phyloP scores from a whole-genome alignment of 164 flowering plant genomes.

The Aristolochia fimbriata region DNA sequence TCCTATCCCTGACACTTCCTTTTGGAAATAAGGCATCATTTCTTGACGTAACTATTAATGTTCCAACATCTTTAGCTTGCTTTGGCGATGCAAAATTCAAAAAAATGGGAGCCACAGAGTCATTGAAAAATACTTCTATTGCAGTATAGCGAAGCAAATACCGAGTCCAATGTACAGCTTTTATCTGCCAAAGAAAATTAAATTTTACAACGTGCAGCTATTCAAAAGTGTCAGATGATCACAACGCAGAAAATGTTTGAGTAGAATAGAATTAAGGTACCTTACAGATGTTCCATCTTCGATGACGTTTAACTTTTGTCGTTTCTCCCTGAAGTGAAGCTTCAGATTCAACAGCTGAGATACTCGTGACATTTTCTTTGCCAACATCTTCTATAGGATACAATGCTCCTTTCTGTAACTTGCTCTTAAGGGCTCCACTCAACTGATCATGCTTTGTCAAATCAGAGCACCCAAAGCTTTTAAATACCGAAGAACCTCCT shows the following conservation, averaged over 20 bases:
- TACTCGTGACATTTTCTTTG: constrained; percentile 30
- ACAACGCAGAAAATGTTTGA: not conserved
- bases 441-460: constrained; percentile 31
- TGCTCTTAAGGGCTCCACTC: constrained; percentile 32
- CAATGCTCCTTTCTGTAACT: constrained; percentile 31
- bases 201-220: constrained; percentile 1
- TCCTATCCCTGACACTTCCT: constrained; percentile 62
- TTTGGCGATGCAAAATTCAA: constrained; percentile 74
- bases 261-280: constrained; percentile 20
- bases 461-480: constrained; percentile 28
- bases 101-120: constrained; percentile 80
- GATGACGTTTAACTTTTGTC: constrained; percentile 59
- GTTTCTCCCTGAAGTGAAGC: constrained; percentile 24
- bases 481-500: constrained; percentile 77
- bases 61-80: constrained; percentile 86
- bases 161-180: constrained; percentile 94
- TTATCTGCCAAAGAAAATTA: constrained; percentile 37
- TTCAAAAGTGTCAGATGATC: not conserved
- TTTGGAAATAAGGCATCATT: constrained; percentile 69
- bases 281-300: constrained; percentile 82
- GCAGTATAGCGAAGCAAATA: constrained; percentile 90
- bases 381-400: constrained; percentile 28
- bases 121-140: constrained; percentile 75
- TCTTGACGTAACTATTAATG: constrained; percentile 66
- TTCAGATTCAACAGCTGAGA: constrained; percentile 19